Base-by-base conservation (phyloP, 129 eudicot species). In the Ambrosia trifida region DNA sequence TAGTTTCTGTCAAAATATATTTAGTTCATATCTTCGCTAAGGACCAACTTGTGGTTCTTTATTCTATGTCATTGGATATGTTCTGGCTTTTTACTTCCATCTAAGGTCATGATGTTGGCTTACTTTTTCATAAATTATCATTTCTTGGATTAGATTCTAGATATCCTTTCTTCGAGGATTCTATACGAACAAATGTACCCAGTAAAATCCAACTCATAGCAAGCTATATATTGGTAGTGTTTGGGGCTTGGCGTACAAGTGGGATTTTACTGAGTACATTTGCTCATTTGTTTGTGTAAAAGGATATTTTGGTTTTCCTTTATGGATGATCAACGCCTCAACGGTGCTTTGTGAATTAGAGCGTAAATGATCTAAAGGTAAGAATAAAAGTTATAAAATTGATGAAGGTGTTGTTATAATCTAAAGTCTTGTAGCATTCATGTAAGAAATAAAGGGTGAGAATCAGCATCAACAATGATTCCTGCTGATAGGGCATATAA, bases 401-500 rank as follows among this genome's bases (percentile, higher is more conserved):
- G 28, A 40, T 40, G 9, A 10, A 40, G 44, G 44, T 40, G 44
- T 0, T 7, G 44, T 40, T 40, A 40, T 40, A 40, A 17, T 35
- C 40, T 67, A 54, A 76, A 38, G 50, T 59, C 69, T 36, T 50
- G 44, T 76, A 19, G 50, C 63, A 59, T 59, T 32, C 30, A 76
- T 43, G 33, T 47, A 13, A 57, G 36, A 56, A 67, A 30, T 68
- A 68, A 58, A 76, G 63, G 32, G 51, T 58, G 74, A 68, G 80
- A 76, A 76, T 59, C 63, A 65, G 64, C 70, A 76, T 68, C 70
- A 46, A 59, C 43, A 68, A 59, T 59, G 45, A 76, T 76, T 68
- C 49, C 13, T 67, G 69, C 64, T 68, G 80, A 68, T 76, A 68
- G 69, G 43, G 75, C 54, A 76, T 68, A 68, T 66, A 46, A 68